Conservation (phyloP, 2,329 filamentous ascomycete species). For the Trichoderma aggressivum region DNA sequence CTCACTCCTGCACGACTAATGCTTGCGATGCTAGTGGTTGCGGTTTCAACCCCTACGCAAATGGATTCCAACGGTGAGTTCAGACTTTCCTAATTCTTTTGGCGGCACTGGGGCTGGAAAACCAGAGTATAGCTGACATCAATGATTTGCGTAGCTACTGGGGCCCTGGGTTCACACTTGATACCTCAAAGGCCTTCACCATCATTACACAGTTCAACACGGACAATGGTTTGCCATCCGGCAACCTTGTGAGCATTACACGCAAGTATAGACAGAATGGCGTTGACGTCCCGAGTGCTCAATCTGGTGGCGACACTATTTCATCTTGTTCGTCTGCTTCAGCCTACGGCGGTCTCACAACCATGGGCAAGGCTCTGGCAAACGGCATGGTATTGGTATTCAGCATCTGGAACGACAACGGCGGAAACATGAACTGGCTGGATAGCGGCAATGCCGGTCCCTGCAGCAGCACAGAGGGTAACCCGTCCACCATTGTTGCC, state of each 20-base stretch:
- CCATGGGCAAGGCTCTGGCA: conserved; percentile 44
- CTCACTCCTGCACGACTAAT: conserved; percentile 45
- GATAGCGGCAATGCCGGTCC: conserved; percentile 47
- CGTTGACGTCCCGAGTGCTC: conserved; percentile 23
- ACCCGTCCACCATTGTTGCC: conserved; percentile 45
- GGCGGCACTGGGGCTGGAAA: background rate
- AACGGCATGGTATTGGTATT: conserved; percentile 52
- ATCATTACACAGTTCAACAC: conserved; percentile 51
- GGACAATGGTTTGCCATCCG: conserved; percentile 27
- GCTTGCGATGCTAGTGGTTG: conserved; percentile 46
- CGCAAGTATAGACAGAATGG: conserved; percentile 43
- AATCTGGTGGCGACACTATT: conserved; percentile 33
- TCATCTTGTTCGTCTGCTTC: conserved; percentile 34
- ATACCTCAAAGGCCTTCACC: conserved; percentile 38
- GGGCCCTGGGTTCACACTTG: conserved; percentile 33
- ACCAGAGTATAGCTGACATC: background rate
- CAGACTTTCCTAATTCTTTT: background rate
- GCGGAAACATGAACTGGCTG: conserved; percentile 52
- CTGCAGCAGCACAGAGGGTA: conserved; percentile 52
- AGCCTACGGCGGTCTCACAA: conserved; percentile 40
- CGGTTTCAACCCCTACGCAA: conserved; percentile 42
- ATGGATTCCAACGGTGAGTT: conserved; percentile 23
- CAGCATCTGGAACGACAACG: conserved; percentile 53
- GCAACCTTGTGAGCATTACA: conserved; percentile 47
- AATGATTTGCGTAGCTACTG: conserved; percentile 26